Base-by-base conservation (phyloP, 1,284 basidiomycete species). In the Leccinum fallax region DNA sequence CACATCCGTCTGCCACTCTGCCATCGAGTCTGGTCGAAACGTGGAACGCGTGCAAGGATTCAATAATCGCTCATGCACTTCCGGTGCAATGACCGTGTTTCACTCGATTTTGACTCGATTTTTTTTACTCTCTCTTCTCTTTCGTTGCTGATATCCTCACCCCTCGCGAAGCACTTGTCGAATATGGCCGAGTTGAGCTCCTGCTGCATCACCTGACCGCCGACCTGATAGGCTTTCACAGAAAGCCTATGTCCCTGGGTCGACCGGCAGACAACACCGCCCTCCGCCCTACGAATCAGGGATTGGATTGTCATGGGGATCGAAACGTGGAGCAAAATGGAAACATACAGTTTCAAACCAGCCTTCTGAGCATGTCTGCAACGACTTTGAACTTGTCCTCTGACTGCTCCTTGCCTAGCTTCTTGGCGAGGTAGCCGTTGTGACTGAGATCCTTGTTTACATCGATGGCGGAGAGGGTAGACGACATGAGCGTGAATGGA, bases 231-330 rank as follows among this genome's bases (percentile, higher is more conserved):
- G 2, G 92, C 91, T 70, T 92, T 92, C 57, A 83, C 81, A 36
- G 88, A 81, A 34, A 94, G 79, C 9, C 93, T 85, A 71, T 94
- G 92, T 1, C 89, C 89, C 24, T 81, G 79, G 19, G 80, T 86
- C 16, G 91, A 89, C 65, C 87, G 85, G 64, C 83, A 82, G 62
- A 93, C 78, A 36, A 82, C 76, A 19, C 91, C 91, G 13, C 79
- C 78, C 66, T 86, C 84, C 2, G 81, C 77, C 57, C 85, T 88
- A 62, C 53, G 64, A 48, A 38, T 2, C 8, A 62, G 38, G 30
- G 36, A 43, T 51, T 40, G 57, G 11, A 24, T 62, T 15, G 38
- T 28, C 21, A 51, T 24, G 28, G 32, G 4, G 8, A 21, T 13
- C 40, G 40, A 13, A 2, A 49, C 3, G 0, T 9, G 11, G 0